Evolutionary conservation across 176 grass and related monocot genomes (phyloP).

Genomic region (Aegilops sharonensis): DNA sequence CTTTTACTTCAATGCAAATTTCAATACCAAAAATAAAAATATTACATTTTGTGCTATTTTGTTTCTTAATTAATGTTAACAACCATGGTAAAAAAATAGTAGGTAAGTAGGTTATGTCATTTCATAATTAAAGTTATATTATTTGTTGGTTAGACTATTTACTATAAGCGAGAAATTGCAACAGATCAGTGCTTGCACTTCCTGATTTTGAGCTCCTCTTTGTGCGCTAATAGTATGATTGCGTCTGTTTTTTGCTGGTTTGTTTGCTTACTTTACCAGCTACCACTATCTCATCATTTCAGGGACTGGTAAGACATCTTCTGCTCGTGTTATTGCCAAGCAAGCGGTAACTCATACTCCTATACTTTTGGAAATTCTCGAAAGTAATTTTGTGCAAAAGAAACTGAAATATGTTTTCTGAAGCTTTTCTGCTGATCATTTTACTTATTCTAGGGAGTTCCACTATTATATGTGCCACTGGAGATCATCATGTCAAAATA

Average conservation of each 20-base stretch:
- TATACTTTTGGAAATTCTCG: conserved; percentile 4
- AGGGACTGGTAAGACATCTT: conserved; percentile 96
- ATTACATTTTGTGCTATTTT: neutral
- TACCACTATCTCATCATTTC: conserved; percentile 11
- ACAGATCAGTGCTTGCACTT: neutral
- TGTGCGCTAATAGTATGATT: neutral
- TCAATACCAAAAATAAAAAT: neutral
- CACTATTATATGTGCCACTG: conserved; percentile 88
- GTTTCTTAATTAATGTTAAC: neutral
- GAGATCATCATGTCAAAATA: conserved; percentile 98
- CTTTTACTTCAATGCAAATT: neutral
- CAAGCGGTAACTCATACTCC: conserved; percentile 67
- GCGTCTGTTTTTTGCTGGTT: neutral
- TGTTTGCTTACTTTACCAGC: neutral
- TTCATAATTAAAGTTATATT: conserved; percentile 12
- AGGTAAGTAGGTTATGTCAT: neutral
- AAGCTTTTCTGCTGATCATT: neutral
- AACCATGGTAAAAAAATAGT: neutral
- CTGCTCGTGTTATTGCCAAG: conserved; percentile 91
- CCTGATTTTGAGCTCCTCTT: conserved; percentile 5
- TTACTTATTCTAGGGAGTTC: conserved; percentile 70
- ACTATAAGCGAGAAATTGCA: neutral
- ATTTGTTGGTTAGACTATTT: neutral
- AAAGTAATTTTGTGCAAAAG: conserved; percentile 14
- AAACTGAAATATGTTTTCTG: neutral